Evolutionary conservation across 768 basidiomycete species (phyloP).

Genomic region (Amanita polypyramis): DNA sequence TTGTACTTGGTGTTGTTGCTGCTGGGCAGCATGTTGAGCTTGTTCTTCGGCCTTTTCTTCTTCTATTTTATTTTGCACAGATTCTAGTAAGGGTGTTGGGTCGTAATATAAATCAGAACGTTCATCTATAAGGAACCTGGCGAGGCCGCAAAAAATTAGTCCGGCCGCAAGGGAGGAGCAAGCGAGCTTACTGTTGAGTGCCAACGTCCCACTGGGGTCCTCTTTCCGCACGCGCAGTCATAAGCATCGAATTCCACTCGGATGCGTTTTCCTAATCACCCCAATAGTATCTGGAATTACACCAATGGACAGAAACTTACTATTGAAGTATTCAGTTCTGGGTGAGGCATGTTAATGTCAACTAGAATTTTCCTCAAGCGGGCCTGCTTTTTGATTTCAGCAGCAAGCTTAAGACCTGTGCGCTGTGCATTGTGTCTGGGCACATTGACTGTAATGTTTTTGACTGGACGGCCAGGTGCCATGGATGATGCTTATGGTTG

Average conservation of each 20-base stretch:
- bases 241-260: slow-evolving; percentile 77
- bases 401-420: slow-evolving; percentile 51
- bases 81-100: slow-evolving; percentile 47
- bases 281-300: background rate
- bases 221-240: slow-evolving; percentile 68
- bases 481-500: slow-evolving; percentile 21
- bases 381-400: slow-evolving; percentile 48
- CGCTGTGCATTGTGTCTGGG: slow-evolving; percentile 70
- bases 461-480: slow-evolving; percentile 50
- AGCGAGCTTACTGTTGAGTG: slow-evolving; percentile 65
- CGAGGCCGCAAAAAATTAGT: background rate
- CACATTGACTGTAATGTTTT: slow-evolving; percentile 51
- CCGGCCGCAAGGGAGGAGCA: background rate
- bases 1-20: slow-evolving; percentile 16
- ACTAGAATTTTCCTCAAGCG: slow-evolving; percentile 36
- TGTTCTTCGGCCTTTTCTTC: slow-evolving; percentile 29
- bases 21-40: slow-evolving; percentile 21
- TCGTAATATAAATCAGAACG: slow-evolving; percentile 68
- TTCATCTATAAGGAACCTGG: slow-evolving; percentile 68
- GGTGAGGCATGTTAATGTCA: slow-evolving; percentile 53
- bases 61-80: slow-evolving; percentile 36
- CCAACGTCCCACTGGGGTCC: slow-evolving; percentile 86
- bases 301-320: slow-evolving; percentile 31
- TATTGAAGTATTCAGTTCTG: slow-evolving; percentile 56
- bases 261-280: slow-evolving; percentile 57